These are phyloP conservation scores for Tricholoma furcatifolium DNA, from an alignment of 768 basidiomycete species.

Conservation along the genomic window DNA sequence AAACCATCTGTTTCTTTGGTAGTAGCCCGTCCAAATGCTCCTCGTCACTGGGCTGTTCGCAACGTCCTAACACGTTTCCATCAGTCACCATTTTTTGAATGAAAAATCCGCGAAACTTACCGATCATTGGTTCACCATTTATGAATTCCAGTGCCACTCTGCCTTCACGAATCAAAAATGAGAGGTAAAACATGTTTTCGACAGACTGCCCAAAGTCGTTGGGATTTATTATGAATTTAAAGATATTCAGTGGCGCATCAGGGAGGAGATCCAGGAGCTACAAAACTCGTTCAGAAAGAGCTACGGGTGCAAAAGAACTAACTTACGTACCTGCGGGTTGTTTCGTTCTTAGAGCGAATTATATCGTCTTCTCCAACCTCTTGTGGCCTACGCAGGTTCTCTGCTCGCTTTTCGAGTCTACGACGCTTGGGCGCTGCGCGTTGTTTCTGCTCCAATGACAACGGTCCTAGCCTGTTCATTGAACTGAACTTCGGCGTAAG, in stretches of 20 bases:
- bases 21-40: conserved; percentile 65
- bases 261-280: conserved; percentile 65
- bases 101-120: conserved; percentile 40
- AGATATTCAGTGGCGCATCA: conserved; percentile 66
- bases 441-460: conserved; percentile 84
- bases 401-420: conserved; percentile 70
- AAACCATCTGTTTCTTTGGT: conserved; percentile 79
- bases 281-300: neutral
- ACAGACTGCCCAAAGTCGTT: conserved; percentile 90
- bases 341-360: conserved; percentile 81
- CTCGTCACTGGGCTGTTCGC: conserved; percentile 60
- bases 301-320: no score
- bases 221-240: conserved; percentile 88
- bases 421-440: conserved; percentile 57
- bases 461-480: conserved; percentile 93
- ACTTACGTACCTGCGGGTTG: conserved; percentile 72
- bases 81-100: neutral
- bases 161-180: conserved; percentile 88
- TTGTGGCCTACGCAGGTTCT: conserved; percentile 67
- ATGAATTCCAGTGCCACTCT: conserved; percentile 72
- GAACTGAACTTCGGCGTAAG: no score
- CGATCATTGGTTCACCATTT: conserved; percentile 74
- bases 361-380: conserved; percentile 86
- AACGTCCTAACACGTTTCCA: conserved; percentile 43
- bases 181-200: conserved; percentile 95